Conservation (phyloP, 768 basidiomycete species). For the Tylopilus plumbeoviolaceoides region DNA sequence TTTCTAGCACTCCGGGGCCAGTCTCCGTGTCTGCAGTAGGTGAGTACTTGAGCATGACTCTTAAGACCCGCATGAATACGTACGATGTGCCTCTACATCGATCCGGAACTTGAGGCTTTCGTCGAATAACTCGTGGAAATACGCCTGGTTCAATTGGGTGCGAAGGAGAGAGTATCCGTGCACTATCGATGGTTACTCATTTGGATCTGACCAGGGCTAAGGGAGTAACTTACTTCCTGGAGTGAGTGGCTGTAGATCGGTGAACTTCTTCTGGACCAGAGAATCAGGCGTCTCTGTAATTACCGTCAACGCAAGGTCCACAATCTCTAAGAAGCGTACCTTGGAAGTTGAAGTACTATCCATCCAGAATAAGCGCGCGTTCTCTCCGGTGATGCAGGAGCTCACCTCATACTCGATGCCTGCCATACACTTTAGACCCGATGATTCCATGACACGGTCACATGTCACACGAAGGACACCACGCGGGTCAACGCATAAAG, state of each 20-base stretch:
- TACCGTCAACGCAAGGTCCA: not conserved
- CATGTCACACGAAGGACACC: conserved; percentile 65
- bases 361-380: conserved; percentile 25
- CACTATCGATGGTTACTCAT: conserved; percentile 47
- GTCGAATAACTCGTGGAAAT: conserved; percentile 89
- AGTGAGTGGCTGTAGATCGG: conserved; percentile 72
- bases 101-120: conserved; percentile 67
- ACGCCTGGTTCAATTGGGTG: conserved; percentile 83
- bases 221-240: conserved; percentile 72
- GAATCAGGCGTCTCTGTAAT: conserved; percentile 74
- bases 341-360: conserved; percentile 90
- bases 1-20: conserved; percentile 84
- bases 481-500: conserved; percentile 81
- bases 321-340: conserved; percentile 38
- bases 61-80: conserved; percentile 15
- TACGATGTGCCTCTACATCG: conserved; percentile 84
- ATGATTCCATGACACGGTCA: conserved; percentile 39
- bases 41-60: conserved; percentile 3
- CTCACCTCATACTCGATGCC: conserved; percentile 91
- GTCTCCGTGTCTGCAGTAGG: conserved; percentile 76
- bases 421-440: conserved; percentile 65
- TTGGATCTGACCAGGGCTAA: not conserved
- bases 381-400: not conserved
- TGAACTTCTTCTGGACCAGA: conserved; percentile 74
- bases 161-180: conserved; percentile 95